A percentile compares a stretch with the other conserved stretches of the same genome.
These are phyloP conservation scores for Peronospora belbahrii DNA, from an alignment of 352 stramenopile species.

Conservation along the genomic window DNA sequence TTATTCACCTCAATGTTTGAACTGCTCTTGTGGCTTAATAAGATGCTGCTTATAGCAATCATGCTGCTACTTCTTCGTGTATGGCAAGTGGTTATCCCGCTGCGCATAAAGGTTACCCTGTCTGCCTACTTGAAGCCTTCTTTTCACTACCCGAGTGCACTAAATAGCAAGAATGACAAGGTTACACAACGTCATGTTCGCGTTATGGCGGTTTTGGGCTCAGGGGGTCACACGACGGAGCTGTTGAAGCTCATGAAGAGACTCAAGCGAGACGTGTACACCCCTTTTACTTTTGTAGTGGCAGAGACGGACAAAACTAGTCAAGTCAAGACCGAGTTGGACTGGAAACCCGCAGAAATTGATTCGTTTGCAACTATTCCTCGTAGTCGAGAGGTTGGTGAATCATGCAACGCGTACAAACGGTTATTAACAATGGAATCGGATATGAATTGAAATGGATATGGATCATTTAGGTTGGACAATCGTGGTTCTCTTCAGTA, in stretches of 20 bases:
- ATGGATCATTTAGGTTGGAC: slow-evolving; percentile 60
- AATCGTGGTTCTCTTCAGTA: slow-evolving; percentile 88
- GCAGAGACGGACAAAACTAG: slow-evolving; percentile 90
- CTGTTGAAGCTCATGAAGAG: slow-evolving; percentile 90
- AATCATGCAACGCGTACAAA: not conserved
- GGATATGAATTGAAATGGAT: not conserved
- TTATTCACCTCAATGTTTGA: too few relatives aligned
- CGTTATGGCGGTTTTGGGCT: slow-evolving; percentile 81
- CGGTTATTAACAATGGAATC: too few relatives aligned
- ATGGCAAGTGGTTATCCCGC: slow-evolving; percentile 26
- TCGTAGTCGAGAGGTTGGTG: slow-evolving; percentile 73
- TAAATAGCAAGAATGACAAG: slow-evolving; percentile 3
- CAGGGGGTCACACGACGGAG: slow-evolving; percentile 91
- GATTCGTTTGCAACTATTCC: slow-evolving; percentile 82
- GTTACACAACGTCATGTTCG: slow-evolving; percentile 16
- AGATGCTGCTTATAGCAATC: slow-evolving; percentile 13
- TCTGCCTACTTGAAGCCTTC: slow-evolving; percentile 14
- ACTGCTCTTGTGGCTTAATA: slow-evolving; percentile 13
- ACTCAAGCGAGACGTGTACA: slow-evolving; percentile 72
- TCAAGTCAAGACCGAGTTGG: slow-evolving; percentile 55
- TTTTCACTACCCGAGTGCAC: slow-evolving; percentile 14
- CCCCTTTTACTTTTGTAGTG: slow-evolving; percentile 85
- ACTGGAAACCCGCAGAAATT: slow-evolving; percentile 39
- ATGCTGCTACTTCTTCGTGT: slow-evolving; percentile 21
- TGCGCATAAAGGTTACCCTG: slow-evolving; percentile 14